Evolutionary conservation across 2,329 filamentous ascomycete genomes (phyloP), one percentile per base, ranked within the genome.

Genomic region (Scorias spongiosa): DNA sequence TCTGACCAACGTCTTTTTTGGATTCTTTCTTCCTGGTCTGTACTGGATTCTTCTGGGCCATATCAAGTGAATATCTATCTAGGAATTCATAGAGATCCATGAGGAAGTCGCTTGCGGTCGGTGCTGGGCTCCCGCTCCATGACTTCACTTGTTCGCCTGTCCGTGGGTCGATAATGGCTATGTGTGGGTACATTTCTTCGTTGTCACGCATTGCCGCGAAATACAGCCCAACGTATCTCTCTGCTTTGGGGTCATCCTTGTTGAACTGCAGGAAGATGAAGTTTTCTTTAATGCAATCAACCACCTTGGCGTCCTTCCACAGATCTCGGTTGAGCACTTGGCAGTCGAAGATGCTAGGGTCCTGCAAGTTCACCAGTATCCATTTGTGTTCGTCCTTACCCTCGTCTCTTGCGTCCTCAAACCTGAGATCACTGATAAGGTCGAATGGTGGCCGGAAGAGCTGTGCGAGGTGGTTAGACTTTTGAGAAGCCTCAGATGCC

Each of bases 61-160:
- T 76, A 28, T 83, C 85, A 42, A 98, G 70, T 58, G 88, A 95
- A 66, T 96, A 98, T 18, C 91, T 78, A 59, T 96, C 91, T n/a
- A 98, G 75, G 55, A 98, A 98, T 63, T 96, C 89, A 57, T 86
- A 84, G 2, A 98, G 72, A 58, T 95, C 85, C 57, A 87, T 85
- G 48, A 93, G 76, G 54, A 98, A 96, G 11, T 95, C 88, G 9
- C 74, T 61, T 0, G 86, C 67, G 34, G 73, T 74, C 1, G 88
- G 80, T 43, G 88, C 84, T 1, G 88, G 85, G 8, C 76, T 72
- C 1, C 89, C 88, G 11, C 84, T 87, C 89, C 91, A 96, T 1
- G 88, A 76, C 67, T 98, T 98, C 61, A 98, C 84, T 63, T 95
- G 87, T 65, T 98, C 91, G 48, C 91, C 91, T 1, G 91, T 98